These are phyloP conservation scores for Malus hybrid DNA, from an alignment of 331 rosid species.

Conservation along the genomic window DNA sequence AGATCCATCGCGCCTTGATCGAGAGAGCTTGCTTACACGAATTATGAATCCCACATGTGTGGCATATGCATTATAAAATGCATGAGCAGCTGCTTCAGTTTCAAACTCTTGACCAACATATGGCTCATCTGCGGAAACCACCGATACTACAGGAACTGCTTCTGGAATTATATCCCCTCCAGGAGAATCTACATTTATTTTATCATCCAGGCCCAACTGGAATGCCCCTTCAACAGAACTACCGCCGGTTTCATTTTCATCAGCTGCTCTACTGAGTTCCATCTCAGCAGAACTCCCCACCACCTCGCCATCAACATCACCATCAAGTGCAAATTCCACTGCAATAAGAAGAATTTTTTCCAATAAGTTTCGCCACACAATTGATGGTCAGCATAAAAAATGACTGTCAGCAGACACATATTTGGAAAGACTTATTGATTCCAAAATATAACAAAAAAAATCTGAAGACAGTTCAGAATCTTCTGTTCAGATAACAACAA, in stretches of 20 bases:
- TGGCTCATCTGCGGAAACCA: conserved; percentile 60
- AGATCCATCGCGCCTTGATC: conserved; percentile 91
- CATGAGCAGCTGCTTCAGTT: conserved; percentile 46
- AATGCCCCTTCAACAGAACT: conserved; percentile 55
- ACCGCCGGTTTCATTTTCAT: conserved; percentile 56
- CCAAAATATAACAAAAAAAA: neutral
- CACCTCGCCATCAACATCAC: conserved; percentile 38
- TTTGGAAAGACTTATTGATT: neutral
- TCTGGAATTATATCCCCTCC: conserved; percentile 35
- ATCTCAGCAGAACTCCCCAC: conserved; percentile 37
- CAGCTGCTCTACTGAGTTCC: conserved; percentile 37
- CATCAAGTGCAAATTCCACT: conserved; percentile 81
- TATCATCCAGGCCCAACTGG: conserved; percentile 44
- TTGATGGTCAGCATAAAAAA: neutral
- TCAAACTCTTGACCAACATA: conserved; percentile 53
- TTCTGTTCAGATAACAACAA: neutral
- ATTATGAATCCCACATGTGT: conserved; percentile 59
- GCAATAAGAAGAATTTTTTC: conserved; percentile 27
- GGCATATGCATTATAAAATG: conserved; percentile 46
- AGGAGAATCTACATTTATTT: conserved; percentile 41
- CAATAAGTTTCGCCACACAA: conserved; percentile 1
- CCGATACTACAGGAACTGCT: conserved; percentile 38
- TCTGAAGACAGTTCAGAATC: neutral
- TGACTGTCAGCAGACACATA: neutral
- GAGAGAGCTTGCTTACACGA: conserved; percentile 93